These are phyloP conservation scores for Neocucurbitaria cava DNA, from an alignment of 2,329 filamentous ascomycete genomes.

Conservation along the genomic window DNA sequence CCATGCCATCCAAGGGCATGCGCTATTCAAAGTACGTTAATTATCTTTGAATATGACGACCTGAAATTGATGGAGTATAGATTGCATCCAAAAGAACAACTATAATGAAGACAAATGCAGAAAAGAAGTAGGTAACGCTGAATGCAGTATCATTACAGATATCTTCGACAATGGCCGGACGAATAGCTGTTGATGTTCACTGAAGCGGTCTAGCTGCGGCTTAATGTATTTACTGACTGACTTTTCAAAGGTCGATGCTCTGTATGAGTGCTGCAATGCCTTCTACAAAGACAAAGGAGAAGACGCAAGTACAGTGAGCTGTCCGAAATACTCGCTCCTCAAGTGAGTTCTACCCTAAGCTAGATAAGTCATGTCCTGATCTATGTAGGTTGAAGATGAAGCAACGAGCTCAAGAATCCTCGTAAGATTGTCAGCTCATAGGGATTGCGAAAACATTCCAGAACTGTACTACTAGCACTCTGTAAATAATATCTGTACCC, in stretches of 20 bases:
- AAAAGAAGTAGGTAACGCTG: constrained; percentile 49
- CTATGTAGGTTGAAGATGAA: constrained; percentile 74
- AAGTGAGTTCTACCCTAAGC: constrained; percentile 47
- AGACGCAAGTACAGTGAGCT: constrained; percentile 77
- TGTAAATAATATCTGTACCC: neutral
- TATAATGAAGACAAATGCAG: constrained; percentile 88
- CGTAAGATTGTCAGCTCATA: neutral
- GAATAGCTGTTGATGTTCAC: neutral
- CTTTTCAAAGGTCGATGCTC: constrained; percentile 69
- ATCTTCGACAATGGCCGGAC: no score
- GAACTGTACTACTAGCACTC: neutral
- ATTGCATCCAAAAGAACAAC: constrained; percentile 81
- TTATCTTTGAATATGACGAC: neutral
- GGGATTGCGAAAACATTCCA: neutral
- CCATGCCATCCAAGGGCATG: constrained; percentile 89
- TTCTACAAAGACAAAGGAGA: constrained; percentile 86
- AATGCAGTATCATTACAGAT: neutral
- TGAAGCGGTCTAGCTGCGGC: neutral
- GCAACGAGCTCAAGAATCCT: constrained; percentile 65
- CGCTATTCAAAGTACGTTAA: constrained; percentile 78
- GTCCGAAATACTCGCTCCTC: constrained; percentile 81
- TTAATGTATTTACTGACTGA: constrained; percentile 42
- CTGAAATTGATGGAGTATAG: constrained; percentile 54
- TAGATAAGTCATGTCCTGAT: constrained; percentile 13
- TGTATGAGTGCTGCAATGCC: constrained; percentile 91